phyloP scores from a whole-genome alignment of 495 filamentous ascomycete species.

The Immersiella caudata region DNA sequence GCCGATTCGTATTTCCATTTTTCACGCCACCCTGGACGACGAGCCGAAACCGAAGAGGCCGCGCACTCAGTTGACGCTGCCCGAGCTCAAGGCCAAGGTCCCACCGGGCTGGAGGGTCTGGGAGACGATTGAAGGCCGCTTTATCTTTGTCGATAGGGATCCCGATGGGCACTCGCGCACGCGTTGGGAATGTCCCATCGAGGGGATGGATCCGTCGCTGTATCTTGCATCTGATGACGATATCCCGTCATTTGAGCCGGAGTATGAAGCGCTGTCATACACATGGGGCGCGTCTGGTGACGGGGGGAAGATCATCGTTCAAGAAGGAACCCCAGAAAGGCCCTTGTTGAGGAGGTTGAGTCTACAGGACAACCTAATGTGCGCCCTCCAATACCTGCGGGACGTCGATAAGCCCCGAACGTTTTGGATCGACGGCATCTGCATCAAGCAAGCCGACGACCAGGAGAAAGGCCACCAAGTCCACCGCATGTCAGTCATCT shows the following conservation, averaged over 20 bases:
- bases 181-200: not conserved
- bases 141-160: not conserved
- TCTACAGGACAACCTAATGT: not conserved
- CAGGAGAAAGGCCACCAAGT: constrained; percentile 5
- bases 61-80: not conserved
- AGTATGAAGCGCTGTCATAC: constrained; percentile 1
- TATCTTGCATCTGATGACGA: not conserved
- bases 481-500: constrained; percentile 6
- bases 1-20: constrained; percentile 6
- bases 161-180: not conserved
- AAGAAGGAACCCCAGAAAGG: not conserved
- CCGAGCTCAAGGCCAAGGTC: not conserved
- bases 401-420: not conserved
- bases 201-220: not conserved
- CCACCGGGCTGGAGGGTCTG: not conserved
- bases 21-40: constrained; percentile 1
- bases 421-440: constrained; percentile 8
- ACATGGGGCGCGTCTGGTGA: not conserved
- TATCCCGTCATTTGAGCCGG: not conserved
- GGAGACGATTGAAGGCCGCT: constrained; percentile 5
- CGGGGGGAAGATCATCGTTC: constrained; percentile 1
- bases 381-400: not conserved
- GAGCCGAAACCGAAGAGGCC: not conserved
- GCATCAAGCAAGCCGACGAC: constrained; percentile 5
- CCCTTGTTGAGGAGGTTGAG: not conserved